These are phyloP conservation scores for Pythium dissotocum DNA, from an alignment of 352 stramenopile genomes.

Conservation along the genomic window DNA sequence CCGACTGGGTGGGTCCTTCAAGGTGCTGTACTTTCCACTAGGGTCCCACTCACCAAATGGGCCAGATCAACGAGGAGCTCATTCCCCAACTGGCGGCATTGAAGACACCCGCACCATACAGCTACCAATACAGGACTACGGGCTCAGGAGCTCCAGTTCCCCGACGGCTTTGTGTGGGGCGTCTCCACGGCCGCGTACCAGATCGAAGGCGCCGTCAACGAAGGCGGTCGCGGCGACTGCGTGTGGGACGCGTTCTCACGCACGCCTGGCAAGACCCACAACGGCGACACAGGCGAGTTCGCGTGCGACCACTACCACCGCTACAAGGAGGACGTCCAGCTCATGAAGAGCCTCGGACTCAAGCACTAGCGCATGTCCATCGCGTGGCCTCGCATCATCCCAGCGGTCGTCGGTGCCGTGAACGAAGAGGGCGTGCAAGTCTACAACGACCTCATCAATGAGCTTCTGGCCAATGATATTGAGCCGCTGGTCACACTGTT, in stretches of 20 bases:
- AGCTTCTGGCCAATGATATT: conserved; percentile 69
- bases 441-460: conserved; percentile 91
- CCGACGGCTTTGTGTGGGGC: conserved; percentile 79
- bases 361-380: conserved; percentile 93
- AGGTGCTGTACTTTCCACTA: neutral
- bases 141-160: conserved; percentile 34
- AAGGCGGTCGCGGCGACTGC: conserved; percentile 77
- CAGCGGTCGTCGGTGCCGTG: conserved; percentile 34
- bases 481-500: conserved; percentile 92
- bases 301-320: conserved; percentile 93
- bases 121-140: neutral
- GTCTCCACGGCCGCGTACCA: conserved; percentile 90
- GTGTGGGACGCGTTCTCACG: conserved; percentile 93
- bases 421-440: conserved; percentile 88
- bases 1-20: neutral
- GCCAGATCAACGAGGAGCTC: no score
- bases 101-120: neutral
- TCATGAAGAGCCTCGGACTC: conserved; percentile 89
- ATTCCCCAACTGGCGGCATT: neutral
- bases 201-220: conserved; percentile 87
- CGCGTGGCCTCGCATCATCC: conserved; percentile 90
- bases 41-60: no score
- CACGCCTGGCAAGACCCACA: conserved; percentile 53
- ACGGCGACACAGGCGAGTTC: conserved; percentile 54
- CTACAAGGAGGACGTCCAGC: conserved; percentile 86